Base-by-base conservation (phyloP, 2,329 filamentous ascomycete species). In the Coniochaeta sp. region DNA sequence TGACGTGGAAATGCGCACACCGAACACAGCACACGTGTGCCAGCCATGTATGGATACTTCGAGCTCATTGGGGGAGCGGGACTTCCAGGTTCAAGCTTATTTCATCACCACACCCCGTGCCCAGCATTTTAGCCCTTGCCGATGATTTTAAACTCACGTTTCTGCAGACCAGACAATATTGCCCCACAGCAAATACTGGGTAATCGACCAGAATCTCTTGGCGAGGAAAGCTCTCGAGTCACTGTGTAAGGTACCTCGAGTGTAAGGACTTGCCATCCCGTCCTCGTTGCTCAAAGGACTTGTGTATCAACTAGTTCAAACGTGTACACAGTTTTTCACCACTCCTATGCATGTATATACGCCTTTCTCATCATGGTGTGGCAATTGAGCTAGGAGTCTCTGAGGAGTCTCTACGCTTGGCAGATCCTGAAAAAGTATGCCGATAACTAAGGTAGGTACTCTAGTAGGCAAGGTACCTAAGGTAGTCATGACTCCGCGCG, bases 31-130 rank as follows among this genome's bases (percentile, higher is more conserved):
- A 47, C 19, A 47, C 22, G 43, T 26, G 22, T 47, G 34, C 3
- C 19, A n/a, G 38, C 5, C 19, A 14, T 16, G 47, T 28, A 28
- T 5, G 11, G 24, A 17, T 52, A 52, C 47, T 28, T 17, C 26
- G 12, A 52, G 11, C 2, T 31, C 14, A 31, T 52, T 38, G 17
- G 54, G 3, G 28, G 52, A 55, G 31, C 54, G 12, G 31, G 28
- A 57, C 54, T 57, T 38, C 54, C 36, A 57, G 54, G 31, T 57
- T 38, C 54, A 57, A 57, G 54, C 54, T 57, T 57, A 57, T 57
- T 57, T 38, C 31, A 57, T 19, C 54, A 26, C 52, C 3, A 24
- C n/a, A n/a, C n/a, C 52, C 52, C 28, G 19, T 36, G 54, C 52
- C 28, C 52, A 55, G 52, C 26, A 19, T 33, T 34, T 55, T 55